Evolutionary conservation across 345 rosid species (phyloP), one percentile per base, ranked within the genome.

Genomic region (Turnera subulata): DNA sequence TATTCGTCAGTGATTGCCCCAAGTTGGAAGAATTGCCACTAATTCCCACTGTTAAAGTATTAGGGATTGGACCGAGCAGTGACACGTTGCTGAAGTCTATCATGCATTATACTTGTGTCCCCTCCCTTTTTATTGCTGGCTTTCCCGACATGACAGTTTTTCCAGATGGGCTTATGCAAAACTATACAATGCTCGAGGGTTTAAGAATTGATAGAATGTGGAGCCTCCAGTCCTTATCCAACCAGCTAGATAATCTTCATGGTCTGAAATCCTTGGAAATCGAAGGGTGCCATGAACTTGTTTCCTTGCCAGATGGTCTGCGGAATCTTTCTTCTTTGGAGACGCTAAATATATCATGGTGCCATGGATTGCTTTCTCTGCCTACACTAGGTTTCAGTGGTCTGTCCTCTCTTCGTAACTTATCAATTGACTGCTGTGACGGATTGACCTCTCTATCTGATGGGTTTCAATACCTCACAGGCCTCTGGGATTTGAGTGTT

Each of bases 261-360:
- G 2, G 59, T 24, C 58, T 66, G 2, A 51, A 20, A 13, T 0
- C 0, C 5, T 52, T 66, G 54, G 1, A 0, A 0, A 46, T 66
- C 11, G 0, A 2, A 0, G 0, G 0, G 0, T 51, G 56, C 11
- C 0, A 33, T 21, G 46, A 40, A 22, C n/a, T 66, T 4, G 64
- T 43, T 32, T 46, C 25, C 50, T 51, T 66, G 58, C 53, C 59
- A 5, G 64, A 58, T 13, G 59, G 33, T 58, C 29, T 58, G 8
- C 18, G 5, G 11, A 50, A 50, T 17, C 53, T 50, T 22, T 25
- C 12, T 26, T 29, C 40, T 7, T 32, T 58, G 29, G 52, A 57
- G 51, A 6, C 5, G 17, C n/a, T 57, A 12, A 0, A 0, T 11
- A 45, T 45, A 57, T 6, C 0, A 2, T 13, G 9, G 0, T 57